Evolutionary conservation across 805 yeast genomes (phyloP).

Genomic region (Dipodascus geniculatus): DNA sequence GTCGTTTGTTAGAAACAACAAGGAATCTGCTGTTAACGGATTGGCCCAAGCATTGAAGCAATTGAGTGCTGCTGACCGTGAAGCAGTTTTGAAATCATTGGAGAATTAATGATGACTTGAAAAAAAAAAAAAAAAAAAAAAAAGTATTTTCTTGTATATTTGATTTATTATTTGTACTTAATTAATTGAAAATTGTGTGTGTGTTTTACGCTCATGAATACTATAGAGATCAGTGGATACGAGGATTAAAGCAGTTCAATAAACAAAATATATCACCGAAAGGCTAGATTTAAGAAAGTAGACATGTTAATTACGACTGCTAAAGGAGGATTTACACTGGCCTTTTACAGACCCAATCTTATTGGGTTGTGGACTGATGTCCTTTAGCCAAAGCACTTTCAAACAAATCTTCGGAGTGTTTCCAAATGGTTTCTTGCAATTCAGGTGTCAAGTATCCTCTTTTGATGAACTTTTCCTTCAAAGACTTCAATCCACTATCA

Average conservation of each 20-base stretch:
- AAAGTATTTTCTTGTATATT: background rate
- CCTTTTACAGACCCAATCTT: background rate
- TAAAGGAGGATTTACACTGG: too few relatives aligned
- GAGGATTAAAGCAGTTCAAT: too few relatives aligned
- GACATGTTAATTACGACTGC: too few relatives aligned
- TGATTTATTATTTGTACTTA: too few relatives aligned
- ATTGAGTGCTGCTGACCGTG: conserved; percentile 24
- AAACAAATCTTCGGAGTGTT: conserved; percentile 16
- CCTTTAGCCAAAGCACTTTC: conserved; percentile 4
- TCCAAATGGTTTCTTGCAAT: conserved; percentile 18
- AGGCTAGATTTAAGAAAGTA: too few relatives aligned
- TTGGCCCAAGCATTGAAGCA: conserved; percentile 22
- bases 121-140: too few relatives aligned
- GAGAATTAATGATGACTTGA: background rate
- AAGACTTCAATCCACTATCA: conserved; percentile 6
- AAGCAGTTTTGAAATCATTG: conserved; percentile 18
- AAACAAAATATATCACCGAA: too few relatives aligned
- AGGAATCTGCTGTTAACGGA: conserved; percentile 13
- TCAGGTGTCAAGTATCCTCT: conserved; percentile 12
- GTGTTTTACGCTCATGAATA: too few relatives aligned
- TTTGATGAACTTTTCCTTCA: conserved; percentile 7
- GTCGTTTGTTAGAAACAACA: conserved; percentile 11
- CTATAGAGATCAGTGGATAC: too few relatives aligned
- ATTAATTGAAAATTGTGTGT: too few relatives aligned
- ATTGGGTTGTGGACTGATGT: background rate